Percentiles rank a stretch among this genome's conserved stretches.
phyloP scores from a whole-genome alignment of 2,329 filamentous ascomycete species.

The Alternaria viburni region DNA sequence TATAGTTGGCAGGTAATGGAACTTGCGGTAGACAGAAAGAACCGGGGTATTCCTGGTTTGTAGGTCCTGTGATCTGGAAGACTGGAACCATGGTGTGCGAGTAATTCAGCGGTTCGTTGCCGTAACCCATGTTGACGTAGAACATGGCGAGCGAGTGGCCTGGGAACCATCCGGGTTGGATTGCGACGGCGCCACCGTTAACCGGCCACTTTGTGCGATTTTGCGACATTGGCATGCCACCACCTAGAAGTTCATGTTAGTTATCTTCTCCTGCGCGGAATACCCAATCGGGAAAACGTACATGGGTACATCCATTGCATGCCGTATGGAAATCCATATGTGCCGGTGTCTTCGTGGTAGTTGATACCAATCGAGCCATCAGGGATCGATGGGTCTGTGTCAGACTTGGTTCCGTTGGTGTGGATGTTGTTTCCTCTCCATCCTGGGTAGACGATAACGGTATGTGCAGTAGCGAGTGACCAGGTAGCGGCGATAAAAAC shows the following conservation, averaged over 20 bases:
- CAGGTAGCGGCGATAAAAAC: slow-evolving; percentile 42
- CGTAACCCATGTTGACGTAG: slow-evolving; percentile 90
- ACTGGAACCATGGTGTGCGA: slow-evolving; percentile 79
- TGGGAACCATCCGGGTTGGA: slow-evolving; percentile 96
- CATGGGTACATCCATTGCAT: slow-evolving; percentile 97
- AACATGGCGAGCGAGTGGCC: slow-evolving; percentile 83
- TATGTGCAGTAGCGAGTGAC: slow-evolving; percentile 68
- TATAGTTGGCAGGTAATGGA: slow-evolving; percentile 74
- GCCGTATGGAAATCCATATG: slow-evolving; percentile 73
- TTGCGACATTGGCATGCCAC: slow-evolving; percentile 74
- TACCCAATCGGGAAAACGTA: slow-evolving; percentile 57
- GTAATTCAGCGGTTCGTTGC: slow-evolving; percentile 83
- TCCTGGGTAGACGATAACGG: slow-evolving; percentile 83
- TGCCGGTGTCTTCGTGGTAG: slow-evolving; percentile 55
- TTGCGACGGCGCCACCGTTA: slow-evolving; percentile 80
- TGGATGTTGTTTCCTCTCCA: slow-evolving; percentile 86
- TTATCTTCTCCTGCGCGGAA: neutral
- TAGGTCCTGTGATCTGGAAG: slow-evolving; percentile 83
- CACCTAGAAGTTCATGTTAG: slow-evolving; percentile 64
- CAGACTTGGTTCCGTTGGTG: slow-evolving; percentile 68
- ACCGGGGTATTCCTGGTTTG: slow-evolving; percentile 83
- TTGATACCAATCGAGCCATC: slow-evolving; percentile 55
- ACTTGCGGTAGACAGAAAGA: slow-evolving; percentile 90
- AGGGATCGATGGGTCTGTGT: slow-evolving; percentile 44
- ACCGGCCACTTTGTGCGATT: slow-evolving; percentile 95